Base-by-base conservation (phyloP, 2,329 filamentous ascomycete genomes). In the Bipolaris sorokiniana region DNA sequence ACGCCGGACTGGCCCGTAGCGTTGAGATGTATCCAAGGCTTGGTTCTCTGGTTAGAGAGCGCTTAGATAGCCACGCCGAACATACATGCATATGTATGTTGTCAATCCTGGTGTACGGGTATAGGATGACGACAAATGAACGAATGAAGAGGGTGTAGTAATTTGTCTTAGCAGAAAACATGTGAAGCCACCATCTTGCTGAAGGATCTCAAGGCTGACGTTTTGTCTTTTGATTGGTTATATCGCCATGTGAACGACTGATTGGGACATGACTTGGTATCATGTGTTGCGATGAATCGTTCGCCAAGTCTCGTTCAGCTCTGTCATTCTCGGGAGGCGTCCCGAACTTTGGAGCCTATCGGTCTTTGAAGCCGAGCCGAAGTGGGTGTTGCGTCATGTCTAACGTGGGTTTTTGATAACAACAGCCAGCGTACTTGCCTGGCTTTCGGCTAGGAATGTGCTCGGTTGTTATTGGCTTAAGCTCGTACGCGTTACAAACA, bases 1-100 rank as follows among this genome's bases (percentile, higher is more conserved):
- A 56, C 7, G 49, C 42, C 38, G 48, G 28, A 22, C 42, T 34
- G 22, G 41, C 3, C 51, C 51, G 46, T 26, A 37, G n/a, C 46
- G 22, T 10, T 26, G 20, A 22, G 33, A 23, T 16, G 20, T n/a
- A 33, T 16, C 22, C 15, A 23, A 37, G 18, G 46, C 46, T 15
- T 11, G 11, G 44, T 15, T 33, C 28, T 9, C 2, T n/a, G 15
- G 7, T 28, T 16, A 28, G 5, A 3, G 18, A 11, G 20, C 15
- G 20, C 46, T 22, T 22, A 23, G 6, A 23, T 9, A 5, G 20
- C 26, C 20, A 38, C 13, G 22, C 34, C 3, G 9, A 15, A n/a
- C 20, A 26, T 22, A 28, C 3, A 9, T 48, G 46, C 33, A 38
- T 37, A 38, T 16, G 37, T 26, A 28, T 16, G 26, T 48, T 48